These are phyloP conservation scores for Penicillium ochrochloron DNA, from an alignment of 495 filamentous ascomycete species.

Conservation along the genomic window DNA sequence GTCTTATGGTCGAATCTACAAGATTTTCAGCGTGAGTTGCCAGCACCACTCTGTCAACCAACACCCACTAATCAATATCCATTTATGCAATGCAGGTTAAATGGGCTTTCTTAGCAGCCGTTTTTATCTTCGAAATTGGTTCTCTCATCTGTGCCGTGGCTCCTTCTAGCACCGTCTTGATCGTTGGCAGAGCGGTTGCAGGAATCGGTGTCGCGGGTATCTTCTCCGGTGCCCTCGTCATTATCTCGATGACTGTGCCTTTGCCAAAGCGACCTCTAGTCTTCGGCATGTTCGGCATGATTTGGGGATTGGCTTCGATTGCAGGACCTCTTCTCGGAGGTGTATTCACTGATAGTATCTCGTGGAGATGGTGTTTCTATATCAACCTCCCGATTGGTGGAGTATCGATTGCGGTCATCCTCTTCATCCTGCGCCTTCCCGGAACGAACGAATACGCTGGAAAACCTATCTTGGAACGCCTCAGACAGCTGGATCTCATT, in stretches of 20 bases:
- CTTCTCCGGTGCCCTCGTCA: constrained; percentile 73
- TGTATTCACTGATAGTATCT: constrained; percentile 59
- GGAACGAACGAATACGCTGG: constrained; percentile 23
- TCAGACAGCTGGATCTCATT: constrained; percentile 40
- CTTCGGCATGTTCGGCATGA: constrained; percentile 67
- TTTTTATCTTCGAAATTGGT: constrained; percentile 74
- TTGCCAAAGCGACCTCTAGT: constrained; percentile 67
- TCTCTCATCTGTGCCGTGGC: constrained; percentile 72
- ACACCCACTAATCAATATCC: background rate
- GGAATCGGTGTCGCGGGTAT: constrained; percentile 73
- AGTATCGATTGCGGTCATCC: constrained; percentile 53
- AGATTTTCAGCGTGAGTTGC: constrained; percentile 29
- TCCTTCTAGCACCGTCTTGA: constrained; percentile 67
- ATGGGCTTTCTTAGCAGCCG: constrained; percentile 63
- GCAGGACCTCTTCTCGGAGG: constrained; percentile 69
- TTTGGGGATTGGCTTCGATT: constrained; percentile 73
- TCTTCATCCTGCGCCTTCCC: constrained; percentile 54
- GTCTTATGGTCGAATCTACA: constrained; percentile 39
- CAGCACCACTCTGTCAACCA: background rate
- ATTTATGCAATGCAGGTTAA: constrained; percentile 61
- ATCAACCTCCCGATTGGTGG: constrained; percentile 74
- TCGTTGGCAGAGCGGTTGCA: constrained; percentile 76
- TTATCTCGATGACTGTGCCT: constrained; percentile 65
- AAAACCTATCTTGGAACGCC: constrained; percentile 22
- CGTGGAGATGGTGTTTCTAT: constrained; percentile 88